A percentile compares a stretch with the other conserved stretches of the same genome.
Evolutionary conservation across 805 yeast species (phyloP).

Genomic region (Pichia paraexigua): DNA sequence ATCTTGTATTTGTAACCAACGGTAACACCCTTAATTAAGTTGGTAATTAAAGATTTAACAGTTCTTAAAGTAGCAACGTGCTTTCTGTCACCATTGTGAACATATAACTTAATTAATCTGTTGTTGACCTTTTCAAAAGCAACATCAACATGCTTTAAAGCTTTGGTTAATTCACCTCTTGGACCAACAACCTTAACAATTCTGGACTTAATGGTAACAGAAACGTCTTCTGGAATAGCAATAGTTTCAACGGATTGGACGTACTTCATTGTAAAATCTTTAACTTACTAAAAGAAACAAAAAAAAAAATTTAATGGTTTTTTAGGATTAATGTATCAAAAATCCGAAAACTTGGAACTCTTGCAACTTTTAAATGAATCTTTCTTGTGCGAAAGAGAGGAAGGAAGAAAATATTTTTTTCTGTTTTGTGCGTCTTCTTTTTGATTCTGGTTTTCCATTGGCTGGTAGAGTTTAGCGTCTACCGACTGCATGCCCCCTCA

Average conservation of each 20-base stretch:
- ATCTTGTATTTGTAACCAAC: slow-evolving; percentile 98
- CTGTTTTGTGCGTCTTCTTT: slow-evolving; percentile 5
- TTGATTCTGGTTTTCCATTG: background rate
- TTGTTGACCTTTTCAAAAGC: slow-evolving; percentile 75
- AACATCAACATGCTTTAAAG: slow-evolving; percentile 90
- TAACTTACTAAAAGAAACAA: background rate
- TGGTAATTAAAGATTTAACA: slow-evolving; percentile 88
- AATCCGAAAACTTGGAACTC: background rate
- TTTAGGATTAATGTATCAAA: background rate
- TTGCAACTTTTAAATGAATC: background rate
- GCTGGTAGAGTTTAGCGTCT: background rate
- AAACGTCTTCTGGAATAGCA: slow-evolving; percentile 84
- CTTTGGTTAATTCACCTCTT: slow-evolving; percentile 89
- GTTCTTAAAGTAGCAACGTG: slow-evolving; percentile 99
- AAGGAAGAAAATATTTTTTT: background rate
- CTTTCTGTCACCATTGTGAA: slow-evolving; percentile 99
- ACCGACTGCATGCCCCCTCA: slow-evolving; percentile 4
- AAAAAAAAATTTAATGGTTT: background rate
- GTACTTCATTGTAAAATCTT: slow-evolving; percentile 42
- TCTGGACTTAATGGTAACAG: slow-evolving; percentile 88
- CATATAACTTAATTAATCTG: slow-evolving; percentile 76
- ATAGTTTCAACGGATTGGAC: slow-evolving; percentile 51
- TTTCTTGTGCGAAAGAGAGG: too few species aligned
- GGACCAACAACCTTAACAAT: slow-evolving; percentile 88
- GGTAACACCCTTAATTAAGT: slow-evolving; percentile 98